Evolutionary conservation across 2,329 filamentous ascomycete species (phyloP).

Genomic region (Venturia carpophila): DNA sequence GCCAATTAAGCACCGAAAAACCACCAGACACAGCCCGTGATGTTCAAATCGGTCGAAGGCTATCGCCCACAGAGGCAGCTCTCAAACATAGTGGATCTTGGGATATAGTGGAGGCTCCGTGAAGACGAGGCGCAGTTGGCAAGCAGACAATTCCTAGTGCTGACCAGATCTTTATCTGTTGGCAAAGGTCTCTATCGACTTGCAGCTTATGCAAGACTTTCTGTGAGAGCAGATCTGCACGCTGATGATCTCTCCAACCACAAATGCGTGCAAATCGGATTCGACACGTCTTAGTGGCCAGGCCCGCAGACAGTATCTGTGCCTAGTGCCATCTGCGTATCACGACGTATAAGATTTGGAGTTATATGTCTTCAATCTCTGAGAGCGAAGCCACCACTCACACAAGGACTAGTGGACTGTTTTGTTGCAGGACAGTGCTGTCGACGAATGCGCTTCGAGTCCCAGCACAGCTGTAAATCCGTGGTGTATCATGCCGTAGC

Average conservation of each 20-base stretch:
- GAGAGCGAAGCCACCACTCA: not conserved
- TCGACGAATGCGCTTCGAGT: not conserved
- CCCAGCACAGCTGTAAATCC: not conserved
- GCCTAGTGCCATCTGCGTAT: not conserved
- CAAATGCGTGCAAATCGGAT: not conserved
- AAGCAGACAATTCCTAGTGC: not conserved
- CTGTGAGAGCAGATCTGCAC: not conserved
- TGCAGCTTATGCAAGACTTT: not conserved
- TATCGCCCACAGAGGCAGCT: not conserved
- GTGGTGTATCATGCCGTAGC: constrained; percentile 6
- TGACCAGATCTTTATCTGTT: not conserved
- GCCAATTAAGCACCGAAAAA: not conserved
- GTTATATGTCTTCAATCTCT: not conserved
- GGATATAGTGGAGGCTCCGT: not conserved
- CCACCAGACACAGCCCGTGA: not conserved
- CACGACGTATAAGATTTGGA: not conserved
- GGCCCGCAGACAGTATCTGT: not conserved
- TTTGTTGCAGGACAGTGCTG: not conserved
- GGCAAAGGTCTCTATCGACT: not conserved
- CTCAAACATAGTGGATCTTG: not conserved
- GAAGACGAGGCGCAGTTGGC: not conserved
- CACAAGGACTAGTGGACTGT: not conserved
- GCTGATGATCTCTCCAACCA: not conserved
- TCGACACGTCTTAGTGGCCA: not conserved
- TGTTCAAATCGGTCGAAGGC: not conserved